Base-by-base conservation (phyloP, 768 basidiomycete genomes). In the Mycena amicta region DNA sequence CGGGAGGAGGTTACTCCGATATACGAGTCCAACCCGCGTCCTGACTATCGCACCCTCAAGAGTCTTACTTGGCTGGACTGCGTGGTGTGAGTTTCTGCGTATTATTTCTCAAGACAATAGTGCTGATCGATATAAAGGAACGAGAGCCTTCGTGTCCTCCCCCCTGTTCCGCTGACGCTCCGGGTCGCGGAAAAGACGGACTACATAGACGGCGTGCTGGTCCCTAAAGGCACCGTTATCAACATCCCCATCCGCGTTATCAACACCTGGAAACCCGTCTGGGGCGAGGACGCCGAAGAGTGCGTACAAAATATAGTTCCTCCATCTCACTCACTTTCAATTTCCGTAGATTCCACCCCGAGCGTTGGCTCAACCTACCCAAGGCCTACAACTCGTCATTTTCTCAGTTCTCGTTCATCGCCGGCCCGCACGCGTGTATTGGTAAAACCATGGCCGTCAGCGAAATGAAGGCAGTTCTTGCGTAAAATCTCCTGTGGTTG, bases 241-340 rank as follows among this genome's bases (percentile, higher is more conserved):
- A 75, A 72, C 50, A 72, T 80, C 37, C 77, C 79, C 2, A 81
- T 83, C 52, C 76, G 79, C 31, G 77, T 76, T 4, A 69, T 82
- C 43, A 84, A 84, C 60, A 81, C 80, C 1, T 80, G 77, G 74
- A 77, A 77, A 52, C 74, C 70, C 13, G 59, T 80, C 12, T 84
- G 81, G 82, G 82, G 82, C 15, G 74, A 75, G 47, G 79, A 84
- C 56, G 81, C 81, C 2, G 79, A 80, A 62, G 76, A 78, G 77
- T 80, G 66, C 28, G 73, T 54, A 30, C 26, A 22, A 20, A 33
- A 22, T 8, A 26, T 20, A 20, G 20, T 54, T 50, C 18, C 25
- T 22, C 23, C 28, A 50, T 37, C 6, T 22, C 26, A 40, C n/a
- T n/a, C n/a, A 12, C 8, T 18, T 30, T 29, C 30, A 40, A 28